Evolutionary conservation across 179 eudicot genomes (phyloP), one percentile per base, ranked within the genome.

Genomic region (Beta corolliflora): DNA sequence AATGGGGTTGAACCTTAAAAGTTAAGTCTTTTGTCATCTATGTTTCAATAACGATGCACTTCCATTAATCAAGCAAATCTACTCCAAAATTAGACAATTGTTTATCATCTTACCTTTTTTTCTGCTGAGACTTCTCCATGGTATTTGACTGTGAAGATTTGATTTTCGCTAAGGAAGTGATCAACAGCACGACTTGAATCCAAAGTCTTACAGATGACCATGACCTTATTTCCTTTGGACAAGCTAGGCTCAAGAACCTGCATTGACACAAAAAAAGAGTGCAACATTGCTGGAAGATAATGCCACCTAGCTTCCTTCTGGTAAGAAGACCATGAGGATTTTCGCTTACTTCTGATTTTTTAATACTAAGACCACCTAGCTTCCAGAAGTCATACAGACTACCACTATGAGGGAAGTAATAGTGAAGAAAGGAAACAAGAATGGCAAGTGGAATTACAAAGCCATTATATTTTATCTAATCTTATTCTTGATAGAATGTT

Each of bases 201-300:
- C 88, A 94, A 80, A 9, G 99, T 96, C 82, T 96, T 96, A 79
- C 99, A 96, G 83, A 96, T 94, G 25, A 96, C 98, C 99, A 96
- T 96, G 83, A 93, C 98, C 80, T 90, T 91, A 77, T 96, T 94
- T 77, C 99, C 97, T 88, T 93, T 96, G 18, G 95, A 82, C 81
- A 96, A 89, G 89, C 98, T 96, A 80, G 99, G 99, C 85, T 96
- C 98, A 44, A 96, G 98, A 84, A 96, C 99, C 99, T 96, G 80
- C 81, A 85, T 83, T 58, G 9, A 65, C 54, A 79, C 48, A 69
- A 16, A 81, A 54, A 68, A 53, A 23, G 15, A 69, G 18, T 23
- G 71, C 64, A 66, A 14, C 76, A 61, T 29, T 63, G 5, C 13
- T 15, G 6, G 63, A 68, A 77, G 59, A 36, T 31, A 80, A 53